Conservation (phyloP, 371 early-diverging fungal genomes). For the Apophysomyces trapeziformis region DNA sequence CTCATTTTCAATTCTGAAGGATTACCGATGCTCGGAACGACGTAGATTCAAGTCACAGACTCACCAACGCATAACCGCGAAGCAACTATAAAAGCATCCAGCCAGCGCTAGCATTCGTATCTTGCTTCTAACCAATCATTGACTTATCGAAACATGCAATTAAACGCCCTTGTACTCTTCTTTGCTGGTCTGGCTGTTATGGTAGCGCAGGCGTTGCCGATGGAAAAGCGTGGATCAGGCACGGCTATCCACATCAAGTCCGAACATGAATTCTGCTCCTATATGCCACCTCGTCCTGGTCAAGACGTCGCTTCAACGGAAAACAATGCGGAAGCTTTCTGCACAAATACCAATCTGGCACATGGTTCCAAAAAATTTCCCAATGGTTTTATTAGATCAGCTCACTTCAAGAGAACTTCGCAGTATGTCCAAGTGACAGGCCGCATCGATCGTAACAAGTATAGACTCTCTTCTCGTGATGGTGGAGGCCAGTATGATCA, state of each 20-base stretch:
- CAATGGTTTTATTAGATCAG: constrained; percentile 47
- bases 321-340: constrained; percentile 36
- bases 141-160: neutral
- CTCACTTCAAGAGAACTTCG: constrained; percentile 37
- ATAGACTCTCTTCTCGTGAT: constrained; percentile 40
- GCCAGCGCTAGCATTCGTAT: neutral
- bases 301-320: constrained; percentile 43
- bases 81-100: neutral
- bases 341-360: constrained; percentile 29
- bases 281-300: constrained; percentile 47
- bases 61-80: neutral
- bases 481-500: constrained; percentile 58
- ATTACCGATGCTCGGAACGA: neutral
- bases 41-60: neutral
- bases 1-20: neutral
- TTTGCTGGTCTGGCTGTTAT: neutral
- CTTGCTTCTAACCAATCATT: neutral
- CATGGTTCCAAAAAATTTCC: constrained; percentile 38
- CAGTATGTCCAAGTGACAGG: constrained; percentile 56
- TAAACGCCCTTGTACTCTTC: neutral
- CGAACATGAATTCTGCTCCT: constrained; percentile 41
- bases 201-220: neutral
- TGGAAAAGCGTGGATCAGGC: constrained; percentile 21
- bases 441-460: constrained; percentile 46
- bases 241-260: constrained; percentile 32